phyloP scores from a whole-genome alignment of 2,329 filamentous ascomycete species.

The Apiospora koreana region DNA sequence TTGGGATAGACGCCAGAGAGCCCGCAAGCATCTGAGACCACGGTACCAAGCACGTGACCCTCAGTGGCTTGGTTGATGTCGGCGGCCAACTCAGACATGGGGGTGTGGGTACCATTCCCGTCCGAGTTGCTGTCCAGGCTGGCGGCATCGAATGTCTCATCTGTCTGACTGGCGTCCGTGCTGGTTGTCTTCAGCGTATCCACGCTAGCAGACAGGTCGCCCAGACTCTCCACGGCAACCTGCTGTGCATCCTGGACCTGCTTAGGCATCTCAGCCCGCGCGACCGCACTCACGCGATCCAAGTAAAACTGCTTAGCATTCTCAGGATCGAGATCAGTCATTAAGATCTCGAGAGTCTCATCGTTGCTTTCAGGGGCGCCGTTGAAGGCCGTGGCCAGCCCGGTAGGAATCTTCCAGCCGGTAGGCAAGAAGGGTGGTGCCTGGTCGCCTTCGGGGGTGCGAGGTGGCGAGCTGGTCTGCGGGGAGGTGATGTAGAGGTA shows the following conservation, averaged over 20 bases:
- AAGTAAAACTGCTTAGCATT: conserved; percentile 72
- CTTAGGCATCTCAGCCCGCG: conserved; percentile 74
- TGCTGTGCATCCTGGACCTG: conserved; percentile 65
- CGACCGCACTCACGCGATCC: conserved; percentile 81
- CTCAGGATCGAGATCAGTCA: conserved; percentile 70
- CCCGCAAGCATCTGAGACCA: conserved; percentile 88
- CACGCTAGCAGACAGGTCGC: conserved; percentile 55
- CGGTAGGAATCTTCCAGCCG: conserved; percentile 60
- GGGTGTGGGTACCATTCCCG: conserved; percentile 56
- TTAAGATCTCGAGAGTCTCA: conserved; percentile 75
- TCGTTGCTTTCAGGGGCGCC: conserved; percentile 56
- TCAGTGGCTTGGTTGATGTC: conserved; percentile 84
- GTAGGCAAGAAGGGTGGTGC: conserved; percentile 33
- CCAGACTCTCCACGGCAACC: conserved; percentile 59
- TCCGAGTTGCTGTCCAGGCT: conserved; percentile 61
- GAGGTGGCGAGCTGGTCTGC: conserved; percentile 73
- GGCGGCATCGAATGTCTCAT: conserved; percentile 78
- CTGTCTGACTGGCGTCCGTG: conserved; percentile 40
- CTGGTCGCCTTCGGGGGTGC: conserved; percentile 65
- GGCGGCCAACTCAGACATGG: conserved; percentile 56
- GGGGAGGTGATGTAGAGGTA: conserved; percentile 96
- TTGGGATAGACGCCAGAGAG: conserved; percentile 86
- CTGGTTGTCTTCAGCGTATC: conserved; percentile 38
- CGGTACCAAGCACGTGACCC: conserved; percentile 88
- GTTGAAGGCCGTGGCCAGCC: conserved; percentile 38